Conservation (phyloP, 2,329 filamentous ascomycete species). For the Blastomyces percursus region DNA sequence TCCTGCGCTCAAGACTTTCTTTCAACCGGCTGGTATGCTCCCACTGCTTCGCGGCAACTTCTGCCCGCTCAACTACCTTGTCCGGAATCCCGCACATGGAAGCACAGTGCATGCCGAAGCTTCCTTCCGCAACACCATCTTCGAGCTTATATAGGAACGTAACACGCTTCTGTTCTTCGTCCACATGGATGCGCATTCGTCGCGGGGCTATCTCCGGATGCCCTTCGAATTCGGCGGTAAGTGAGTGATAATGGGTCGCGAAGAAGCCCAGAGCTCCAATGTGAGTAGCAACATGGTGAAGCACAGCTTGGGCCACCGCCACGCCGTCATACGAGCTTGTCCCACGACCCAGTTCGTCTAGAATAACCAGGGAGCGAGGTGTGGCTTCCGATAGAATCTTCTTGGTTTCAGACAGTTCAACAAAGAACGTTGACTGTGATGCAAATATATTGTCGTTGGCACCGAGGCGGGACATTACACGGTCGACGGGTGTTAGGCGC, state of each 20-base stretch:
- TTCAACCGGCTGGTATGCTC: slow-evolving; percentile 88
- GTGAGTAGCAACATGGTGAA: slow-evolving; percentile 91
- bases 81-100: slow-evolving; percentile 91
- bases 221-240: slow-evolving; percentile 77
- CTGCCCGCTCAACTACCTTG: slow-evolving; percentile 73
- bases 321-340: slow-evolving; percentile 95
- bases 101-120: slow-evolving; percentile 98
- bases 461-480: slow-evolving; percentile 96
- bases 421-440: slow-evolving; percentile 95
- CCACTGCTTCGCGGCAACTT: slow-evolving; percentile 82
- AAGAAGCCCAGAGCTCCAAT: slow-evolving; percentile 94
- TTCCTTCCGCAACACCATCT: slow-evolving; percentile 85
- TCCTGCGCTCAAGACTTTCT: slow-evolving; percentile 73
- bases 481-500: slow-evolving; percentile 77
- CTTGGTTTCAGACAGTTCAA: slow-evolving; percentile 93
- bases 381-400: slow-evolving; percentile 95
- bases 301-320: slow-evolving; percentile 86
- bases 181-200: slow-evolving; percentile 91
- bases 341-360: slow-evolving; percentile 90
- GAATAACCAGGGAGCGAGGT: slow-evolving; percentile 84
- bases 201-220: slow-evolving; percentile 81
- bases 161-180: slow-evolving; percentile 71
- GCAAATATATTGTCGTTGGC: slow-evolving; percentile 99
- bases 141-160: slow-evolving; percentile 95
- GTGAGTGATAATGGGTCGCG: slow-evolving; percentile 91